A percentile compares a stretch with the other conserved stretches of the same genome.
These are phyloP conservation scores for Metschnikowia bowlesiae DNA, from an alignment of 805 yeast species.

Conservation along the genomic window DNA sequence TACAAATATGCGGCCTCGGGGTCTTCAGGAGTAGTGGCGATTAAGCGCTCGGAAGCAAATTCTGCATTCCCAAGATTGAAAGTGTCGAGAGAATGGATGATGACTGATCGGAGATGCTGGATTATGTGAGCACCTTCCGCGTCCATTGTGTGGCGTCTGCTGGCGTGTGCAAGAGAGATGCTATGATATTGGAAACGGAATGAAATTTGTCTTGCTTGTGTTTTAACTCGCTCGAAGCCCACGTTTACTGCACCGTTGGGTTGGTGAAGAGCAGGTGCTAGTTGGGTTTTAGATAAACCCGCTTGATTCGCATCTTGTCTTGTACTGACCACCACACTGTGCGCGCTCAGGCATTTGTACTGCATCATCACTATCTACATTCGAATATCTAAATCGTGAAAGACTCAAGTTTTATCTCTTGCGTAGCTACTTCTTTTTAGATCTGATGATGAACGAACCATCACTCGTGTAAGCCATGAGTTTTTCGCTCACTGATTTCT, in stretches of 20 bases:
- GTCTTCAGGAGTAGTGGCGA: conserved; percentile 56
- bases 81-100: conserved; percentile 69
- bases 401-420: not conserved
- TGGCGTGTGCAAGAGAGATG: not conserved
- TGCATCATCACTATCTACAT: not conserved
- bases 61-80: conserved; percentile 73
- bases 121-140: conserved; percentile 21
- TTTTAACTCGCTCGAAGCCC: too few relatives aligned
- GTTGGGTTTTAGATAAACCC: not conserved
- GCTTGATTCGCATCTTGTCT: not conserved
- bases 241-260: not conserved
- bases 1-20: conserved; percentile 64
- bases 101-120: conserved; percentile 50
- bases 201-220: not conserved
- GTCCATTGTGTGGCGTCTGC: conserved; percentile 8
- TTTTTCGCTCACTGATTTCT: conserved; percentile 22
- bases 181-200: not conserved
- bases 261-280: not conserved
- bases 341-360: not conserved
- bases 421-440: conserved; percentile 20
- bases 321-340: not conserved
- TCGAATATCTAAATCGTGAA: not conserved
- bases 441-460: conserved; percentile 35
- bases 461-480: conserved; percentile 40
- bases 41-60: conserved; percentile 76